Conservation (phyloP, 2,329 filamentous ascomycete species). For the Ambrosiella beaveri region DNA sequence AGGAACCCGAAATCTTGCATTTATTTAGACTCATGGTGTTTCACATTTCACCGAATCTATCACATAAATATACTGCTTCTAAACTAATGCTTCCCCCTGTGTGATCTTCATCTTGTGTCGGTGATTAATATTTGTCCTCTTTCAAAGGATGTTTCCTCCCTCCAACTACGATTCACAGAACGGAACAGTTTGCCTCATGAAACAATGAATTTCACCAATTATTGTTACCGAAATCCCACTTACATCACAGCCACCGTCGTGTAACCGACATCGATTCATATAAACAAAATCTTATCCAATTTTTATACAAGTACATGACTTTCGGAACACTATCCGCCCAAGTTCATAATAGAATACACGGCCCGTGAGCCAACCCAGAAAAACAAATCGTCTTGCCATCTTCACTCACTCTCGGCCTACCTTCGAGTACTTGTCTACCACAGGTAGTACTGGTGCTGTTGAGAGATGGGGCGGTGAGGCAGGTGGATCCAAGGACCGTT, state of each 20-base stretch:
- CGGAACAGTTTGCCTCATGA: too few species aligned
- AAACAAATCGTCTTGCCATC: not conserved
- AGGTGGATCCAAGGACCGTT: slow-evolving; percentile 74
- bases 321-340: not conserved
- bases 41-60: not conserved
- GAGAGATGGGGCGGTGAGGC: slow-evolving; percentile 67
- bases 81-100: not conserved
- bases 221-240: too few species aligned
- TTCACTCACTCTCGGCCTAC: not conserved
- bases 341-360: slow-evolving; percentile 8
- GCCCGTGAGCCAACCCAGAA: not conserved
- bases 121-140: too few species aligned
- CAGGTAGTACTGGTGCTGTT: slow-evolving; percentile 76
- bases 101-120: too few species aligned
- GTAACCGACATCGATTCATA: not conserved
- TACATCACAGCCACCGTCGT: too few species aligned
- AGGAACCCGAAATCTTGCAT: not conserved
- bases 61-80: not conserved
- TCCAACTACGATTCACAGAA: too few species aligned
- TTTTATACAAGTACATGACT: not conserved
- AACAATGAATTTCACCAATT: too few species aligned
- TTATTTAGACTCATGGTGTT: not conserved
- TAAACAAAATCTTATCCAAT: not conserved
- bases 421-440: slow-evolving; percentile 43
- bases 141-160: too few species aligned